Evolutionary conservation across 1,284 basidiomycete species (phyloP), one percentile per base, ranked within the genome.

Genomic region (Cerrena zonata): DNA sequence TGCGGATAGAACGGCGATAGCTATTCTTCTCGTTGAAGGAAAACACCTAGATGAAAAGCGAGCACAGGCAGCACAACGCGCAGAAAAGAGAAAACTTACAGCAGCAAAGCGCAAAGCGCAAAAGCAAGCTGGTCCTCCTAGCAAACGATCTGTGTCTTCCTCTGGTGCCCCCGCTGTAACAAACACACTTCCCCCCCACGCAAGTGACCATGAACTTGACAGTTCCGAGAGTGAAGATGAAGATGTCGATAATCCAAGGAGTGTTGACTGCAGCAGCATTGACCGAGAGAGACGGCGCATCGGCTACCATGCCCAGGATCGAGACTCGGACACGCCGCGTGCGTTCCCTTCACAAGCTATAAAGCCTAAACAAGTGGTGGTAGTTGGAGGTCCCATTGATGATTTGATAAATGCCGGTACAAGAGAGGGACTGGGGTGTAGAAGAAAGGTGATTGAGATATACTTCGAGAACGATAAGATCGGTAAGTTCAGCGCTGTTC

Each of bases 401-500:
- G 39, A 41, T 19, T 19, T 41, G 39, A 41, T 41, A 7, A 41
- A 41, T 41, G 39, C 39, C 7, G 39, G 39, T 10, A 18, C 18
- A 10, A n/a, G 39, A 41, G 39, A 7, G 18, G 21, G 39, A 19
- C 18, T 41, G 18, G 18, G 7, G 21, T 41, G 39, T 19, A 18
- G 39, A 19, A 41, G 39, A 18, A 41, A n/a, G 21, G 39, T 41
- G 10, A 41, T 22, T 41, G 21, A 41, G 15, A n/a, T 41, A 18
- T 41, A 41, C 39, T 41, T 41, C 39, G 18, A 41, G 15, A 41
- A 41, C 18, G 39, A 41, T 41, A 41, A 41, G 21, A 41, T 19
- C 21, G 39, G 39, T 41, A 18, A 41, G 39, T 41, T 41, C 39
- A 41, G 21, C 18, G 15, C 15, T 10, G n/a, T n/a, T n/a, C n/a